Base-by-base conservation (phyloP, 2,329 filamentous ascomycete species). In the Clonostachys rosea region DNA sequence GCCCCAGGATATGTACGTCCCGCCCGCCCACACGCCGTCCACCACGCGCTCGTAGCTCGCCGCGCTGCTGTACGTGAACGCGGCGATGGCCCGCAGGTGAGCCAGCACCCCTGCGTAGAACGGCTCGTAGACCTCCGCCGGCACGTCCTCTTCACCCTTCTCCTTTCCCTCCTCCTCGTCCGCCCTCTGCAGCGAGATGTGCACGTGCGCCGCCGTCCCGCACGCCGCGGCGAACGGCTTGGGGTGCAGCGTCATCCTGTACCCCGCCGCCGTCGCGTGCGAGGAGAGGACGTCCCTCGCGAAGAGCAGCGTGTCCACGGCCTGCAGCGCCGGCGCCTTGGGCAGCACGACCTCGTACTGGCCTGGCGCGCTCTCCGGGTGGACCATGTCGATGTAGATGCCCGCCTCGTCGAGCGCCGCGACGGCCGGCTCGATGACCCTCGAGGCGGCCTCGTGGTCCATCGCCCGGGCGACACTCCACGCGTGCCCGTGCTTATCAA, bases 291-390 rank as follows among this genome's bases (percentile, higher is more conserved):
- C 78, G 54, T 91, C 84, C 2, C 87, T 78, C 1, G 87, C 75
- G 59, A 86, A 85, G 6, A 91, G 69, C 2, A 95, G 73, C 0
- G 74, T 78, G 60, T 94, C 89, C 30, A 90, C 79, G 0, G 89
- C 87, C 39, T 79, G 68, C 0, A 92, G 64, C 0, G 87, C 82
- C 0, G 79, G 65, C 1, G 74, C 70, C 0, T 83, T 78, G 0
- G 85, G 78, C 0, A 94, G 74, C 2, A 91, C 71, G 47, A 95
- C 79, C 63, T 92, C 88, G 63, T 87, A 94, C 60, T 94, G 89
- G 2, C 87, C 87, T 0, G 78, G 74, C 1, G 84, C 81, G 40
- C 79, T 82, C 62, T 94, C 89, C 0, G 89, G 73, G 55, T 95
- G 89, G 56, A 90, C 78, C 63, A 89, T 81, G 51, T 90, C 81